These are phyloP conservation scores for Grifola frondosa DNA, from an alignment of 1,284 basidiomycete species.

Conservation along the genomic window DNA sequence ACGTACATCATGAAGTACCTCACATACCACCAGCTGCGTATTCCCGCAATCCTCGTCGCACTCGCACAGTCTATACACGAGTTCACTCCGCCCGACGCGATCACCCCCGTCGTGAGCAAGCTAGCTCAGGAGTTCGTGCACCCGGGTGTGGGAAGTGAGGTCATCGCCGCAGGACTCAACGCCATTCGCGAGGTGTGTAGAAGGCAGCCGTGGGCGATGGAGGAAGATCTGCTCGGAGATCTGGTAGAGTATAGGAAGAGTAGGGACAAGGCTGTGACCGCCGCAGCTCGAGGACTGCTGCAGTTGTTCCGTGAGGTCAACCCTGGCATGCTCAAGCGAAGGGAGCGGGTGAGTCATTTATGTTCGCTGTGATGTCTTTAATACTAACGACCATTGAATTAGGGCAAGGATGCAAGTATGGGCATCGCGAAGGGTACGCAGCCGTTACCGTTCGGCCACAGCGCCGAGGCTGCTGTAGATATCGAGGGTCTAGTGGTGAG, in stretches of 20 bases:
- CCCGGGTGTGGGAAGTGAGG: constrained; percentile 94
- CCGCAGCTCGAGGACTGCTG: constrained; percentile 85
- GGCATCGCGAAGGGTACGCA: constrained; percentile 60
- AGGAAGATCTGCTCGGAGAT: constrained; percentile 90
- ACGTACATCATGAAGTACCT: constrained; percentile 96
- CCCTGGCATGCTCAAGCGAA: constrained; percentile 86
- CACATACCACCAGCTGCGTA: constrained; percentile 88
- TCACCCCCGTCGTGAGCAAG: constrained; percentile 90
- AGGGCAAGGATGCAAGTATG: constrained; percentile 88
- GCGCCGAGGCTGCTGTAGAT: constrained; percentile 70
- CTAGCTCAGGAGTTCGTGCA: constrained; percentile 96
- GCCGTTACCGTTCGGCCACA: constrained; percentile 82
- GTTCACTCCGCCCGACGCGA: constrained; percentile 90
- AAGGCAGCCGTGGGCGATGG: constrained; percentile 96
- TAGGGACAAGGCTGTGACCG: constrained; percentile 90
- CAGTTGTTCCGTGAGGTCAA: constrained; percentile 97
- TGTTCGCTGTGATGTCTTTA: not conserved
- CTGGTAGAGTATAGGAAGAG: constrained; percentile 94
- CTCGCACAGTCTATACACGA: constrained; percentile 97
- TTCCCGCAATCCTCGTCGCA: constrained; percentile 92
- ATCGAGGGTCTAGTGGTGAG: constrained; percentile 89
- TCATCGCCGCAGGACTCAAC: constrained; percentile 95
- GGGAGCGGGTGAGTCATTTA: constrained; percentile 70
- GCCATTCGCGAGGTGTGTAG: constrained; percentile 91
- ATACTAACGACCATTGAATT: constrained; percentile 10